phyloP scores from a whole-genome alignment of 2,329 filamentous ascomycete genomes.

The Aphanoascus verrucosus region DNA sequence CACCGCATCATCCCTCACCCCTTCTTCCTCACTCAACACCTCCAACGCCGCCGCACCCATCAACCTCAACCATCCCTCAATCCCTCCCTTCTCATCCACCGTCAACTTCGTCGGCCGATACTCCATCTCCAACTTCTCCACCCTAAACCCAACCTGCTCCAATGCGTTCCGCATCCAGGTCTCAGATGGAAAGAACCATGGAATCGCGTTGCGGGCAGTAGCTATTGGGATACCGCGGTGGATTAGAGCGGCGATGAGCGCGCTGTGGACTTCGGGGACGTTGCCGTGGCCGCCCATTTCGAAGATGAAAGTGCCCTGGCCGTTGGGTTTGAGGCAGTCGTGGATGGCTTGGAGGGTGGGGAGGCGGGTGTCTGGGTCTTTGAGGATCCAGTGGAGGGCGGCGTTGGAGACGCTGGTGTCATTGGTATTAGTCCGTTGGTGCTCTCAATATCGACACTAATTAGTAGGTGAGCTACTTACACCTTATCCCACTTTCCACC shows the following conservation, averaged over 20 bases:
- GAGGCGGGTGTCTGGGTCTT: conserved; percentile 34
- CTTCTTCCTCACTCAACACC: conserved; percentile 37
- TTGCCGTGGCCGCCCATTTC: conserved; percentile 65
- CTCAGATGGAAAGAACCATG: conserved; percentile 65
- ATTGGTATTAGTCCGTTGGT: not conserved
- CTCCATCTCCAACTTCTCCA: conserved; percentile 50
- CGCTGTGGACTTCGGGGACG: conserved; percentile 51
- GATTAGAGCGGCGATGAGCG: conserved; percentile 45
- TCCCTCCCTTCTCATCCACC: conserved; percentile 39
- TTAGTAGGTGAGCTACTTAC: conserved; percentile 24
- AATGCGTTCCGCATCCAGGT: conserved; percentile 42
- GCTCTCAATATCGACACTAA: not conserved
- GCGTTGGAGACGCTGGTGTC: conserved; percentile 47
- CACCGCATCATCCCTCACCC: conserved; percentile 44
- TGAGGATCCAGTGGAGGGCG: conserved; percentile 57
- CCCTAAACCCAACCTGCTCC: conserved; percentile 33
- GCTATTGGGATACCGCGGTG: conserved; percentile 42
- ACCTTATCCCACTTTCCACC: conserved; percentile 40
- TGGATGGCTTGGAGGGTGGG: conserved; percentile 46
- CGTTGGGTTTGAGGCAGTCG: conserved; percentile 44
- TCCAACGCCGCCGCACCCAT: conserved; percentile 53
- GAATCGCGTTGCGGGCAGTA: conserved; percentile 42
- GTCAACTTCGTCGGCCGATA: conserved; percentile 51
- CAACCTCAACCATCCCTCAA: conserved; percentile 56
- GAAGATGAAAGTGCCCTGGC: conserved; percentile 51